Evolutionary conservation across 2,329 filamentous ascomycete genomes (phyloP).

Genomic region (Waltergamsia citrina): DNA sequence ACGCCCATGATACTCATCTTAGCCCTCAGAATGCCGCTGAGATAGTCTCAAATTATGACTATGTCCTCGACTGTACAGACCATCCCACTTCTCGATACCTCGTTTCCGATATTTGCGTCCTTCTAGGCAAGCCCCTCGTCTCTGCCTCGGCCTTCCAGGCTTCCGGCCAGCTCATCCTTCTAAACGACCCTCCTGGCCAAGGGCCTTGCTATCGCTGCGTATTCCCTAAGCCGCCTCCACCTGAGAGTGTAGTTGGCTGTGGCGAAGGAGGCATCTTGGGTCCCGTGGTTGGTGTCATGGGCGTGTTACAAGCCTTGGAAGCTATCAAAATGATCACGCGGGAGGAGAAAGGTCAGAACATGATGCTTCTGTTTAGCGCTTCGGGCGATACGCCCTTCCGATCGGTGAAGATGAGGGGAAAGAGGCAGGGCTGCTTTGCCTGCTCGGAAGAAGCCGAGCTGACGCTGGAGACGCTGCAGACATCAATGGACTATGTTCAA

Average conservation of each 20-base stretch:
- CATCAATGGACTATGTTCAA: slow-evolving; percentile 68
- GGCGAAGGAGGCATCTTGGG: slow-evolving; percentile 90
- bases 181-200: slow-evolving; percentile 69
- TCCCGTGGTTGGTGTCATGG: slow-evolving; percentile 88
- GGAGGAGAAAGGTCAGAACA: slow-evolving; percentile 14
- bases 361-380: slow-evolving; percentile 35
- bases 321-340: slow-evolving; percentile 70
- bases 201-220: slow-evolving; percentile 92
- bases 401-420: slow-evolving; percentile 61
- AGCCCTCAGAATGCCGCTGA: slow-evolving; percentile 56
- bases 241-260: slow-evolving; percentile 74
- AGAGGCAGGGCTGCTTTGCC: slow-evolving; percentile 62
- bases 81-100: slow-evolving; percentile 86
- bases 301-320: slow-evolving; percentile 83
- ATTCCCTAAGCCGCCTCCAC: slow-evolving; percentile 79
- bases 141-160: slow-evolving; percentile 84
- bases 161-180: slow-evolving; percentile 80
- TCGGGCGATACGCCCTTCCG: slow-evolving; percentile 50
- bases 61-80: slow-evolving; percentile 92
- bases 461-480: slow-evolving; percentile 49
- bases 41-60: slow-evolving; percentile 63
- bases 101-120: slow-evolving; percentile 80
- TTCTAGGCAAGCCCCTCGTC: slow-evolving; percentile 69
- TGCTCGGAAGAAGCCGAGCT: slow-evolving; percentile 60
- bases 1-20: slow-evolving; percentile 54